A percentile compares a stretch with the other conserved stretches of the same genome.
Conservation (phyloP, 306 rosid genomes). For the Pterocarpus santalinus region DNA sequence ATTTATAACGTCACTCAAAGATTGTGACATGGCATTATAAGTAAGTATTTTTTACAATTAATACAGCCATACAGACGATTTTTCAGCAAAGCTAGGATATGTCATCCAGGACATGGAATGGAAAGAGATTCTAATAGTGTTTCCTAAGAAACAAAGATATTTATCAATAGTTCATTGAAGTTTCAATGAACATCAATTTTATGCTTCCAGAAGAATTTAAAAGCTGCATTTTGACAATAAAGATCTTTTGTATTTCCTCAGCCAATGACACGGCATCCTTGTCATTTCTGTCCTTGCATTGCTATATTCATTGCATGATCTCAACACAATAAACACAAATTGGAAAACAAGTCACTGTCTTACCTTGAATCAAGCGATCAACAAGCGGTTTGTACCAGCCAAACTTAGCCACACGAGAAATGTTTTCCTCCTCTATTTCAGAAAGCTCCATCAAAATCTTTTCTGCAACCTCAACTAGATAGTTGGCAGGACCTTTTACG, state of each 20-base stretch:
- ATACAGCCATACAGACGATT: no score
- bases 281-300: background rate
- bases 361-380: conserved; percentile 70
- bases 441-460: conserved; percentile 71
- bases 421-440: conserved; percentile 65
- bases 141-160: conserved; percentile 10
- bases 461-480: conserved; percentile 70
- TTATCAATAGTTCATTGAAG: background rate
- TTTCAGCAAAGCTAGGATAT: background rate
- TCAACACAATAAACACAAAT: no score
- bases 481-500: conserved; percentile 53
- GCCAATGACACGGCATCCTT: background rate
- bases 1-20: background rate
- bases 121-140: background rate
- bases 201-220: no score
- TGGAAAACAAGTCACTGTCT: background rate
- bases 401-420: conserved; percentile 64
- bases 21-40: background rate
- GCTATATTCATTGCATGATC: no score
- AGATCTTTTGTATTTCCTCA: background rate
- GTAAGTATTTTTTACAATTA: no score
- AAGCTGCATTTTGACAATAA: no score
- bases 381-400: conserved; percentile 86
- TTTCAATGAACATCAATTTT: no score
- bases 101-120: background rate